Conservation (phyloP, 257 asterid species). For the Petunia secreta region DNA sequence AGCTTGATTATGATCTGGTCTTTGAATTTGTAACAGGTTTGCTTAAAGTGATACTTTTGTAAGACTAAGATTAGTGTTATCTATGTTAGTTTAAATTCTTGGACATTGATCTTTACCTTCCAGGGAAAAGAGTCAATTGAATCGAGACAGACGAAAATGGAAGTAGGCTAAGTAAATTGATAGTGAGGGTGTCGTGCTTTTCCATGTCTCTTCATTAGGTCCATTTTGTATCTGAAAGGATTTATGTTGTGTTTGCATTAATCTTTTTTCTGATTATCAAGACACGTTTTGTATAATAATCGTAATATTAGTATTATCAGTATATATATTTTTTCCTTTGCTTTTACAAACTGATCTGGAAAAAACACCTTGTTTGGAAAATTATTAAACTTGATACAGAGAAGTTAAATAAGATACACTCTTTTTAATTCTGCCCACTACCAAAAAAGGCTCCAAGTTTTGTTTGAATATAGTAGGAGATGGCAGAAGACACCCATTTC, state of each 20-base stretch:
- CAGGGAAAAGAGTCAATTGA: neutral
- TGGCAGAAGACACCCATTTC: neutral
- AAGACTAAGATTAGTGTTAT: neutral
- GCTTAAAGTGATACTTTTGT: neutral
- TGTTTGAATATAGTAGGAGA: neutral
- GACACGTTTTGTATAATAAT: neutral
- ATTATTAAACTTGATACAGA: neutral
- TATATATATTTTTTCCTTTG: neutral
- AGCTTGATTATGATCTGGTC: neutral
- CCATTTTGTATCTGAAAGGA: neutral
- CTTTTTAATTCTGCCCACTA: neutral
- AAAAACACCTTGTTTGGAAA: neutral
- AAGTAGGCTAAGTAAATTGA: neutral
- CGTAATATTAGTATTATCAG: neutral
- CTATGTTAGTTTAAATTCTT: neutral
- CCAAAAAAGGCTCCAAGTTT: neutral
- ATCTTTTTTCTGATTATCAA: neutral
- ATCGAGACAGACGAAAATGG: neutral
- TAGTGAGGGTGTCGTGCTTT: neutral
- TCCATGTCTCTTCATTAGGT: neutral
- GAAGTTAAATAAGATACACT: neutral
- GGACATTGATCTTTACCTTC: neutral
- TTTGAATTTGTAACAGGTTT: neutral
- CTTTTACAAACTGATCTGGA: constrained; percentile 4
- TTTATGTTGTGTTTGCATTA: neutral